Evolutionary conservation across 257 asterid species (phyloP).

Genomic region (Capsicum pubescens): DNA sequence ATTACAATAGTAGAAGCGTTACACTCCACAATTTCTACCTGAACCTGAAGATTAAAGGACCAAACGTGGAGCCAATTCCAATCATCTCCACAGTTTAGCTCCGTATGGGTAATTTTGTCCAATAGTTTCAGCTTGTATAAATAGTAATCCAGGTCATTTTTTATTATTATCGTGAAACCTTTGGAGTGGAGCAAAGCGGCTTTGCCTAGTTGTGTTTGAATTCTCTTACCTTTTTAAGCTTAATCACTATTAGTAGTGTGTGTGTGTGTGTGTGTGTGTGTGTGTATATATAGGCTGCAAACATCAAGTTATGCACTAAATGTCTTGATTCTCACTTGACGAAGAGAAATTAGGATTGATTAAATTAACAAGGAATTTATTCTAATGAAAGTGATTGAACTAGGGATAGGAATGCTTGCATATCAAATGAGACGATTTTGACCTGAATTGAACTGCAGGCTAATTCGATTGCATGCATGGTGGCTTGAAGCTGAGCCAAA

Average conservation of each 20-base stretch:
- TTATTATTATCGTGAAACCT: background rate
- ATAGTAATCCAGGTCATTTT: background rate
- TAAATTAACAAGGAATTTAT: background rate
- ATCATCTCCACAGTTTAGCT: background rate
- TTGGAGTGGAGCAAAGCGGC: background rate
- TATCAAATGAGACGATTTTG: background rate
- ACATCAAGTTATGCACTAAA: background rate
- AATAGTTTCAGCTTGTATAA: background rate
- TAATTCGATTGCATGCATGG: constrained; percentile 80
- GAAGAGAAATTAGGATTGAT: constrained; percentile 10
- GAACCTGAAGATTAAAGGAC: constrained; percentile 11
- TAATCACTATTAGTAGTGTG: background rate
- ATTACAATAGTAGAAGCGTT: background rate
- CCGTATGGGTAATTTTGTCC: background rate
- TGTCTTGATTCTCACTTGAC: constrained; percentile 7
- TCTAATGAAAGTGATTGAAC: constrained; percentile 7
- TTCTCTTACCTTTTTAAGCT: constrained; percentile 1
- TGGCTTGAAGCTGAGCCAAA: constrained; percentile 76
- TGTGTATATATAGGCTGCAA: background rate
- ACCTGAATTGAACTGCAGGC: constrained; percentile 95
- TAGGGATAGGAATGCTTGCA: background rate
- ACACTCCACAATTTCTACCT: background rate
- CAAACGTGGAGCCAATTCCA: background rate
- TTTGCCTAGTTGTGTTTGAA: background rate
- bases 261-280: no score